These are phyloP conservation scores for Rhodocollybia butyracea DNA, from an alignment of 768 basidiomycete species.

Conservation along the genomic window DNA sequence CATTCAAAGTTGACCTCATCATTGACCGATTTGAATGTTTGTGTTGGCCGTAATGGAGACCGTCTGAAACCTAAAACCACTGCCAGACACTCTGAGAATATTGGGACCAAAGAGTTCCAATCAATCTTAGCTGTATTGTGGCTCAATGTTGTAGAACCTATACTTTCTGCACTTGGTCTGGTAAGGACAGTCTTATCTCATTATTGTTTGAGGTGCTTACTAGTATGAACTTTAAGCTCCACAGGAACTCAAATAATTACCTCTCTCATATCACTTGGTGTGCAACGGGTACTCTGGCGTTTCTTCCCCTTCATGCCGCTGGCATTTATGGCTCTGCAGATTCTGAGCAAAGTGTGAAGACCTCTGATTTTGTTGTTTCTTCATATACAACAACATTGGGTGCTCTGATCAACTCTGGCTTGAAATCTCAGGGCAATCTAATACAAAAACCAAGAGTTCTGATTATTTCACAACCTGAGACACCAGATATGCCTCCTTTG, in stretches of 20 bases:
- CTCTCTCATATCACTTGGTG: constrained; percentile 27
- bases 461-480: constrained; percentile 13
- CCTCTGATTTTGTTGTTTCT: constrained; percentile 21
- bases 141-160: constrained; percentile 1
- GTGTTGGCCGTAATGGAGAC: background rate
- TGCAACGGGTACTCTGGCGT: constrained; percentile 25
- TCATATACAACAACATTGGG: constrained; percentile 30
- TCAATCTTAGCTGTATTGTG: background rate
- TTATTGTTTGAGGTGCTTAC: background rate
- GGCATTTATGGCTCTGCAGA: constrained; percentile 21
- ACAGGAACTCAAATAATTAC: background rate
- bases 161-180: background rate
- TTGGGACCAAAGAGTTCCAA: background rate
- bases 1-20: no score
- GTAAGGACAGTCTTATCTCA: background rate
- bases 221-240: background rate
- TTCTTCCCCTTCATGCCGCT: constrained; percentile 29
- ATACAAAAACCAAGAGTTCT: constrained; percentile 3
- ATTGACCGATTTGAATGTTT: no score
- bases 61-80: background rate
- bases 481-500: constrained; percentile 13
- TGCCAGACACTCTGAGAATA: no score
- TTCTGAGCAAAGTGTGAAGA: constrained; percentile 12
- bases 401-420: constrained; percentile 17
- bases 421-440: background rate